These are phyloP conservation scores for Termitomyces sp. DNA, from an alignment of 768 basidiomycete genomes.

Conservation along the genomic window DNA sequence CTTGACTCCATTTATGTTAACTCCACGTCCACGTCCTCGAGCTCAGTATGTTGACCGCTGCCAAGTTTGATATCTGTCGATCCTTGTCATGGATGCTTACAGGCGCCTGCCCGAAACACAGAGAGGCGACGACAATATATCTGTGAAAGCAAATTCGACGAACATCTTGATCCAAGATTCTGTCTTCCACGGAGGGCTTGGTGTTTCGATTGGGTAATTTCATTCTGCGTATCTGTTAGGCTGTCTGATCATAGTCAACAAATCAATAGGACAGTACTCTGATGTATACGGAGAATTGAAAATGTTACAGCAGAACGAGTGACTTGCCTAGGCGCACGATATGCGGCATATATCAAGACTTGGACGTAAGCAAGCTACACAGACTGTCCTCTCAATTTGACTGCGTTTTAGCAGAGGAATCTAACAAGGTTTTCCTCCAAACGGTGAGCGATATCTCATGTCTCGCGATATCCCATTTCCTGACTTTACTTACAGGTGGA, in stretches of 20 bases:
- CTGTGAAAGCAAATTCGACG: constrained; percentile 34
- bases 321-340: constrained; percentile 11
- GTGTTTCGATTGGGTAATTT: constrained; percentile 30
- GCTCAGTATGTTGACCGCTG: constrained; percentile 14
- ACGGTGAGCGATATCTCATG: constrained; percentile 14
- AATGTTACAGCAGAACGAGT: too few species aligned
- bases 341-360: constrained; percentile 27
- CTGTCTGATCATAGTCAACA: too few species aligned
- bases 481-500: too few species aligned
- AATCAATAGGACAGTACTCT: too few species aligned
- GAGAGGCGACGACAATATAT: constrained; percentile 35
- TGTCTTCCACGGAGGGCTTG: constrained; percentile 28
- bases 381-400: not conserved
- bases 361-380: constrained; percentile 20
- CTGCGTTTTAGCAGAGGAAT: constrained; percentile 13
- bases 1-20: constrained; percentile 34
- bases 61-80: not conserved
- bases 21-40: constrained; percentile 28
- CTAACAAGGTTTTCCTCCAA: constrained; percentile 25
- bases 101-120: constrained; percentile 28
- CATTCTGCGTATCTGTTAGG: too few species aligned
- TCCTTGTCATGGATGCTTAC: not conserved
- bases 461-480: constrained; percentile 12
- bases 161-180: constrained; percentile 32
- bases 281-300: too few species aligned